Evolutionary conservation across 495 filamentous ascomycete species (phyloP).

Genomic region (Xylaria sp.): DNA sequence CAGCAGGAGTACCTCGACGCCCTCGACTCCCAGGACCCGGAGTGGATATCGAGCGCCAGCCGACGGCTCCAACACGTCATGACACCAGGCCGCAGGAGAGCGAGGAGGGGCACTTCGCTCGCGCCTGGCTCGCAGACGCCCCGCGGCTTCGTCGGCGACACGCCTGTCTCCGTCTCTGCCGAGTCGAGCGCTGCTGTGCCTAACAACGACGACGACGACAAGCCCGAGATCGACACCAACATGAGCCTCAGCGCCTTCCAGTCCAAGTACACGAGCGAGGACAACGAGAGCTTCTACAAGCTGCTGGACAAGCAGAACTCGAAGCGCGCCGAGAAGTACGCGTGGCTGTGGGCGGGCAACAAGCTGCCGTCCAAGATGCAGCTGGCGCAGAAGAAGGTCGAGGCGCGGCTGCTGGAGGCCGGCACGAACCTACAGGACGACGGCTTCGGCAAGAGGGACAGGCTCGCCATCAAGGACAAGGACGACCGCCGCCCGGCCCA

Average conservation of each 20-base stretch:
- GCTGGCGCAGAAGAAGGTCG: slow-evolving; percentile 76
- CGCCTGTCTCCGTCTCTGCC: slow-evolving; percentile 66
- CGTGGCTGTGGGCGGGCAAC: slow-evolving; percentile 87
- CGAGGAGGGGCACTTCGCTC: slow-evolving; percentile 44
- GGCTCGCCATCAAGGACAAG: slow-evolving; percentile 63
- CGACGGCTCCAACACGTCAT: slow-evolving; percentile 77
- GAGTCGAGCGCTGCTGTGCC: slow-evolving; percentile 40
- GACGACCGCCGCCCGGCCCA: slow-evolving; percentile 79
- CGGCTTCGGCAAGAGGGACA: slow-evolving; percentile 56
- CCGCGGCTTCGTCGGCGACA: slow-evolving; percentile 65
- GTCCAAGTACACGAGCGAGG: slow-evolving; percentile 91
- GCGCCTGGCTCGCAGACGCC: slow-evolving; percentile 56
- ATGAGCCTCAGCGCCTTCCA: slow-evolving; percentile 87
- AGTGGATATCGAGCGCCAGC: slow-evolving; percentile 85
- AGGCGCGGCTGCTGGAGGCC: slow-evolving; percentile 65
- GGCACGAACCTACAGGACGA: slow-evolving; percentile 52
- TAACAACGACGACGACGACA: slow-evolving; percentile 33
- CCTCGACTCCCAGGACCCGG: slow-evolving; percentile 78
- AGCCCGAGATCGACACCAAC: slow-evolving; percentile 73
- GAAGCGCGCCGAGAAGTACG: slow-evolving; percentile 79
- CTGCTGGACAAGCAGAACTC: slow-evolving; percentile 90
- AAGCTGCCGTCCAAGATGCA: slow-evolving; percentile 88
- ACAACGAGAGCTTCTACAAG: slow-evolving; percentile 95
- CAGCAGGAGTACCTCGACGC: slow-evolving; percentile 94
- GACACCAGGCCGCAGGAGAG: slow-evolving; percentile 71